These are phyloP conservation scores for Debaryomyces subglobosus DNA, from an alignment of 1,139 yeast genomes.

Conservation along the genomic window DNA sequence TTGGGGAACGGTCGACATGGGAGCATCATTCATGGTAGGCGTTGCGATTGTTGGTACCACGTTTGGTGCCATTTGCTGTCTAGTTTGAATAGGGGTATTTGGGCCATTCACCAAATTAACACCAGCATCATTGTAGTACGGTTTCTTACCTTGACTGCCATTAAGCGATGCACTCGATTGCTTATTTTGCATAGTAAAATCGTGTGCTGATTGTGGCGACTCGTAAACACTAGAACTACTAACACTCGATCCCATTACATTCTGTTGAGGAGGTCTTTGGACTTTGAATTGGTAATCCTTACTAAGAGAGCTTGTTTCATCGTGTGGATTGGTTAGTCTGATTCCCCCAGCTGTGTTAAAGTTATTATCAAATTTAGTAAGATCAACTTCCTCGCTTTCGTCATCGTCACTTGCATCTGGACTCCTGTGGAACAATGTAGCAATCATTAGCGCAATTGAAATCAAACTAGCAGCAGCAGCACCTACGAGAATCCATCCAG, in stretches of 20 bases:
- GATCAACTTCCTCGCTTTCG: constrained; percentile 19
- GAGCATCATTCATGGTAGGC: constrained; percentile 30
- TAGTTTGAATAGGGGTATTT: constrained; percentile 35
- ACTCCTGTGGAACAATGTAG: constrained; percentile 23
- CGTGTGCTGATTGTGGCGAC: constrained; percentile 40
- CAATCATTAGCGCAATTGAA: constrained; percentile 31
- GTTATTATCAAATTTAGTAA: constrained; percentile 23
- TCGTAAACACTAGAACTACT: constrained; percentile 33
- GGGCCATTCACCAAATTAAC: constrained; percentile 33
- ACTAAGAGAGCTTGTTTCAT: constrained; percentile 24
- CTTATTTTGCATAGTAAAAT: constrained; percentile 31
- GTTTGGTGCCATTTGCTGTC: constrained; percentile 38
- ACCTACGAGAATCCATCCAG: constrained; percentile 70
- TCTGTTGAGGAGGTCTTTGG: constrained; percentile 2
- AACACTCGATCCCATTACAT: constrained; percentile 5
- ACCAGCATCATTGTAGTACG: constrained; percentile 23
- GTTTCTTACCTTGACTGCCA: constrained; percentile 14
- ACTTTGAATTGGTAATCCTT: constrained; percentile 33
- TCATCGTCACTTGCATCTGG: constrained; percentile 31
- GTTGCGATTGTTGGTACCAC: constrained; percentile 33
- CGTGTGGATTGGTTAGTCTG: neutral
- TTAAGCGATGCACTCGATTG: constrained; percentile 8
- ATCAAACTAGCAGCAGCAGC: constrained; percentile 59
- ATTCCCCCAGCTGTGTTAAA: constrained; percentile 11
- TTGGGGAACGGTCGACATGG: constrained; percentile 20